Base-by-base conservation (phyloP, 2,329 filamentous ascomycete species). In the Meredithiella fracta region DNA sequence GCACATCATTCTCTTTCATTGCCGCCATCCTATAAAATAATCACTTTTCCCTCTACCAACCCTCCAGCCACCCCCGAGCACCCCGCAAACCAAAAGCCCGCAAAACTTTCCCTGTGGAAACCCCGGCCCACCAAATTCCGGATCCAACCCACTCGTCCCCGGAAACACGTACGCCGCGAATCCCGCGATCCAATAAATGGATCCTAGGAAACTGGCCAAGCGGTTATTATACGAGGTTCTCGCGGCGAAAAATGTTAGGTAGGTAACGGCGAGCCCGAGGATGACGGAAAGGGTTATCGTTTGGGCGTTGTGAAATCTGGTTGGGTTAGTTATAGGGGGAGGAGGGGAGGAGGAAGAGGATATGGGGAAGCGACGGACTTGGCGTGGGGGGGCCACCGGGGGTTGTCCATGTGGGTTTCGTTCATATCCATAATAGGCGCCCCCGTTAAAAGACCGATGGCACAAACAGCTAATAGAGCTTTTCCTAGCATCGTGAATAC, bases 351-450 rank as follows among this genome's bases (percentile, higher is more conserved):
- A 44, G 2, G 4, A 7, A 34, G 29, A 11, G 29, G 29, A 34
- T 5, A 17, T n/a, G 40, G 40, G 40, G 15, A 44, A 17, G n/a
- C 15, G 49, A 62, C 65, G 57, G 56, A 72, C 70, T 71, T 72
- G 4, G 70, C 70, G 57, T 72, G 70, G 1, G 70, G 70, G n/a
- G 69, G 66, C 70, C 70, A 72, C 42, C 67, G 65, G 4, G 70
- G 67, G 59, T 72, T 73, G 60, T 66, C 67, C 53, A 71, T 68
- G 59, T 72, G 70, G 6, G 69, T 70, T 56, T 66, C 61, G 60
- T 66, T 65, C 60, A 65, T 69, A 59, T 72, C 70, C 8, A 68
- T 68, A 1, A 69, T 59, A n/a, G 63, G 63, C 4, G 69, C 64
- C 20, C 67, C 70, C 47, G 68, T 42, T n/a, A 71, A 59, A 7